A percentile compares a stretch with the other conserved stretches of the same genome.
Conservation (phyloP, 2,329 filamentous ascomycete genomes). For the Aspergillus arachidicola region DNA sequence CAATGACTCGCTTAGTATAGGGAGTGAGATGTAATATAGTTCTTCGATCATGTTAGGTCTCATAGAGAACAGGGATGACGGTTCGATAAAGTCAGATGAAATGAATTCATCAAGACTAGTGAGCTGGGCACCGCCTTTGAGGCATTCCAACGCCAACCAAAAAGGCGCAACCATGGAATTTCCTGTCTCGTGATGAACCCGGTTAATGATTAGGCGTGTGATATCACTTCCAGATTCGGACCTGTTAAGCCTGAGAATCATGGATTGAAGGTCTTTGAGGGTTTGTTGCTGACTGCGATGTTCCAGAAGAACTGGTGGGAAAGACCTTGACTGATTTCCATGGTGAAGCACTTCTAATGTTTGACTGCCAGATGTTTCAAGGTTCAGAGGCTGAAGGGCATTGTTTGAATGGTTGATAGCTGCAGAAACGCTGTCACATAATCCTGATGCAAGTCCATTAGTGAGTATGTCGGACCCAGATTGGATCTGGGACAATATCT, state of each 20-base stretch:
- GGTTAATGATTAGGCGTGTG: constrained; percentile 66
- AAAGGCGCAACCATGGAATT: constrained; percentile 69
- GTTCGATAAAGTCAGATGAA: constrained; percentile 51
- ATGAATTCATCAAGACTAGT: constrained; percentile 68
- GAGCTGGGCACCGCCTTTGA: constrained; percentile 59
- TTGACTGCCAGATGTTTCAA: constrained; percentile 22
- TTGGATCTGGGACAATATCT: constrained; percentile 64
- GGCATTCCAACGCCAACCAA: constrained; percentile 76
- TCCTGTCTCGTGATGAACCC: constrained; percentile 60
- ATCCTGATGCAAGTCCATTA: constrained; percentile 49
- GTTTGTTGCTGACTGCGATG: constrained; percentile 69
- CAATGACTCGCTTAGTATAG: constrained; percentile 41
- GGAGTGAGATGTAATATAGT: constrained; percentile 46
- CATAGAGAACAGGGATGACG: constrained; percentile 24
- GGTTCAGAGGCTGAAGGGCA: constrained; percentile 31
- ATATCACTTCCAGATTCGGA: constrained; percentile 53
- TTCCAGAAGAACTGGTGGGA: constrained; percentile 63
- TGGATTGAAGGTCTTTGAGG: constrained; percentile 61
- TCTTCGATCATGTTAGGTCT: constrained; percentile 46
- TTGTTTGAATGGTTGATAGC: constrained; percentile 44
- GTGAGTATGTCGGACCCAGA: constrained; percentile 44
- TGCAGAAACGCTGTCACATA: constrained; percentile 72
- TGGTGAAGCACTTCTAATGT: constrained; percentile 32
- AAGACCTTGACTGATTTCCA: constrained; percentile 40
- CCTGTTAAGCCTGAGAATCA: constrained; percentile 59